Evolutionary conservation across 2,329 filamentous ascomycete genomes (phyloP), one percentile per base, ranked within the genome.

Genomic region (Fusarium mundagurra): DNA sequence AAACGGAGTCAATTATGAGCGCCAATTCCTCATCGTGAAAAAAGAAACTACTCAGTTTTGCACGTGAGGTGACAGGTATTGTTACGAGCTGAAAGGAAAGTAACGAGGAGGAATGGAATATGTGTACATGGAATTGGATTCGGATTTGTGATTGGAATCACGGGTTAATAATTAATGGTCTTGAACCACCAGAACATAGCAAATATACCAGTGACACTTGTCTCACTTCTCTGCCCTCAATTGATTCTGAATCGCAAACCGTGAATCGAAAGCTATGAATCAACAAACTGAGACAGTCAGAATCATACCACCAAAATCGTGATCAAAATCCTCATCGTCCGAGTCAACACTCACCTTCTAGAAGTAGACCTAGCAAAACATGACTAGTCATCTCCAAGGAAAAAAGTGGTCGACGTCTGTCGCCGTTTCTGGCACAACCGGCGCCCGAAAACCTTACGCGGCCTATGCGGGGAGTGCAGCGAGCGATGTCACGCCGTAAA

Each of bases 91-190:
- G 55, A 63, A 54, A 47, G 41, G 24, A 60, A 55, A 41, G 34
- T 66, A 20, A 54, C 22, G 47, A 53, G 66, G 29, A 55, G 58
- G 59, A 69, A 61, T 50, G 39, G 57, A 39, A 71, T 51, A 67
- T 71, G 60, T 63, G 61, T 48, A 59, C 50, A 59, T 59, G 55
- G 27, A 48, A 29, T 34, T 29, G 55, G 63, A 61, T 66, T 70
- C 54, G 47, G 54, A 38, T 57, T 48, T 64, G 59, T 50, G 22
- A 63, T 39, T 50, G 41, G 48, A 55, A 71, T 59, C 61, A 71
- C 36, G 53, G 71, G 57, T 71, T 73, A 73, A 73, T 73, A 73
- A 53, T 71, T 73, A 73, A 73, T 73, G 71, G 71, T 73, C 39
- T 44, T 63, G 54, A 58, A 71, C 71, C 70, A 67, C 67, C 54